Evolutionary conservation across 495 filamentous ascomycete genomes (phyloP).

Genomic region (Penicillium parvum): DNA sequence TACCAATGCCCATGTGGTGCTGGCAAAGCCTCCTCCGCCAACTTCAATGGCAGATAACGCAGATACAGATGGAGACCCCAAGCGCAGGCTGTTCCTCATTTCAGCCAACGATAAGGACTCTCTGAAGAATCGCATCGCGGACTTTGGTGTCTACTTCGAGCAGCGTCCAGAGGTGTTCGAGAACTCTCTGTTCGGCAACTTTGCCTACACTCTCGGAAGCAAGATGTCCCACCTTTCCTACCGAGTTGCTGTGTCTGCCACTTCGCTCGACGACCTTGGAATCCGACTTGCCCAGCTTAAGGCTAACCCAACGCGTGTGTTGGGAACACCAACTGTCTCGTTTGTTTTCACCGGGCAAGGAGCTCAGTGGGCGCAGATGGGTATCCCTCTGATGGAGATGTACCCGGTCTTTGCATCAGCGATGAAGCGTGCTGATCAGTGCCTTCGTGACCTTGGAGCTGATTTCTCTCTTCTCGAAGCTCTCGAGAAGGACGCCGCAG

Average conservation of each 20-base stretch:
- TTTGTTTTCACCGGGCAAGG: constrained; percentile 43
- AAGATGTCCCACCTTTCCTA: constrained; percentile 27
- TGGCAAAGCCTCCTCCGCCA: constrained; percentile 25
- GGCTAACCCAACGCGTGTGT: constrained; percentile 14
- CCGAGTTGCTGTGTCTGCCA: constrained; percentile 21
- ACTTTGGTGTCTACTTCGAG: constrained; percentile 30
- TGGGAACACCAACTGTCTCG: constrained; percentile 15
- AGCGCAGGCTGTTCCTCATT: constrained; percentile 23
- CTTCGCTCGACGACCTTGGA: constrained; percentile 22
- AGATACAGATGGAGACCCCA: constrained; percentile 19
- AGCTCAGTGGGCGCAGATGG: constrained; percentile 40
- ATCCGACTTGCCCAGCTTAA: constrained; percentile 25
- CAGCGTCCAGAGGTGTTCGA: constrained; percentile 31
- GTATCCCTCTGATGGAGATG: constrained; percentile 23
- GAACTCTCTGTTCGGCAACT: constrained; percentile 24
- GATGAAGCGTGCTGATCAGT: constrained; percentile 14
- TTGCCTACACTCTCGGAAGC: constrained; percentile 27
- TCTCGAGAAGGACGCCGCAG: constrained; percentile 4
- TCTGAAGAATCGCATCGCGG: constrained; percentile 19
- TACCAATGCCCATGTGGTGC: constrained; percentile 56
- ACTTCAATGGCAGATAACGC: constrained; percentile 7
- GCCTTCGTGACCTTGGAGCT: constrained; percentile 18
- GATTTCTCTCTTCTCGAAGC: constrained; percentile 20
- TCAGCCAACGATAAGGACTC: constrained; percentile 31
- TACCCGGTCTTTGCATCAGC: constrained; percentile 23